Conservation (phyloP, 495 filamentous ascomycete genomes). For the Mytilinidion resinicola region DNA sequence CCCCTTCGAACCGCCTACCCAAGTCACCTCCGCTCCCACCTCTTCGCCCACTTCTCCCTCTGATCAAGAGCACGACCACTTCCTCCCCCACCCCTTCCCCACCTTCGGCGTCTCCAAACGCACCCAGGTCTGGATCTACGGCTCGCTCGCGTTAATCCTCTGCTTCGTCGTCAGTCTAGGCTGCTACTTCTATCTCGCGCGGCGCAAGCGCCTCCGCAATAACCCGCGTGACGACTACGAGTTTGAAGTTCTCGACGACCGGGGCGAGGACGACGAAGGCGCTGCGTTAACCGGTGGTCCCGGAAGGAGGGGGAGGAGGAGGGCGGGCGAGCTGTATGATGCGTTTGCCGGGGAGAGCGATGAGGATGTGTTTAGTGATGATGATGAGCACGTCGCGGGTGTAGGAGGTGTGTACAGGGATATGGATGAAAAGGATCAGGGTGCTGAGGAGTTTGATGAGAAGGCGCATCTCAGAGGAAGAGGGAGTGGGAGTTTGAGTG, state of each 20-base stretch:
- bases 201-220: slow-evolving; percentile 66
- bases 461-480: slow-evolving; percentile 5
- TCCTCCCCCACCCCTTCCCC: slow-evolving; percentile 85
- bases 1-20: slow-evolving; percentile 21
- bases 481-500: slow-evolving; percentile 12
- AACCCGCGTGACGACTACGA: slow-evolving; percentile 82
- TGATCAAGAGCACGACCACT: slow-evolving; percentile 33
- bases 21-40: slow-evolving; percentile 33
- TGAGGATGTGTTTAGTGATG: slow-evolving; percentile 46
- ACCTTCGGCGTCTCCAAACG: slow-evolving; percentile 89
- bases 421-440: background rate
- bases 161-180: slow-evolving; percentile 76
- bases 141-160: slow-evolving; percentile 72
- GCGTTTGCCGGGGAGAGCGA: slow-evolving; percentile 82
- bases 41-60: slow-evolving; percentile 30
- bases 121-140: slow-evolving; percentile 95
- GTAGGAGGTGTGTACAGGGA: slow-evolving; percentile 18
- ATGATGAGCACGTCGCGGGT: slow-evolving; percentile 10
- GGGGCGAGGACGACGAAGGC: slow-evolving; percentile 61
- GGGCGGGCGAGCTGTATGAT: slow-evolving; percentile 85
- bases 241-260: slow-evolving; percentile 84
- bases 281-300: slow-evolving; percentile 23
- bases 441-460: slow-evolving; percentile 10
- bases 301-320: slow-evolving; percentile 40
- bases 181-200: slow-evolving; percentile 70